phyloP scores from a whole-genome alignment of 345 rosid species.

The Camelina neglecta region DNA sequence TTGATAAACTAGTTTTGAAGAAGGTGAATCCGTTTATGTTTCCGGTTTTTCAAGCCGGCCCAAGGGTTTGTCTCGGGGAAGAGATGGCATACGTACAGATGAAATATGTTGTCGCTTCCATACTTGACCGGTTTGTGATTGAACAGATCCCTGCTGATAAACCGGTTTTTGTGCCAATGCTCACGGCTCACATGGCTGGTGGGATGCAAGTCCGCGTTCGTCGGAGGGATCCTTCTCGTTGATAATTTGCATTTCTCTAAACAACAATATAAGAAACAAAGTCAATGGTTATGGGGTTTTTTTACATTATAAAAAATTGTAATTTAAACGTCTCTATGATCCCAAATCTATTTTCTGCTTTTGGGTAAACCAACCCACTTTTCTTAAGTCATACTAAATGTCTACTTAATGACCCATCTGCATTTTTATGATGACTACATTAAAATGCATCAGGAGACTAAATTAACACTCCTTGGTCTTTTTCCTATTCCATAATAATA shows the following conservation, averaged over 20 bases:
- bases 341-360: background rate
- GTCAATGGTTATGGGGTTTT: background rate
- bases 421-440: background rate
- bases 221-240: slow-evolving; percentile 45
- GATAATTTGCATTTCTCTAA: background rate
- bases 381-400: background rate
- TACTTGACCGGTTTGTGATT: slow-evolving; percentile 48
- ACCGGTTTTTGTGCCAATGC: slow-evolving; percentile 54
- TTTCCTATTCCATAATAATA: background rate
- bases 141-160: slow-evolving; percentile 36
- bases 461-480: background rate
- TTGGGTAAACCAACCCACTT: slow-evolving; percentile 7
- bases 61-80: slow-evolving; percentile 74
- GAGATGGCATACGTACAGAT: slow-evolving; percentile 81
- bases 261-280: background rate
- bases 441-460: background rate
- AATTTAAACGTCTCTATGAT: too few species aligned
- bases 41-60: slow-evolving; percentile 82
- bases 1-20: slow-evolving; percentile 39
- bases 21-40: slow-evolving; percentile 59
- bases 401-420: background rate
- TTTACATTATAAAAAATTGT: too few species aligned
- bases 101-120: slow-evolving; percentile 60
- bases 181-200: slow-evolving; percentile 71
- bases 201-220: slow-evolving; percentile 58